phyloP scores from a whole-genome alignment of 2,329 filamentous ascomycete genomes.

The Ophiognomonia clavigignenti-juglandacearum region DNA sequence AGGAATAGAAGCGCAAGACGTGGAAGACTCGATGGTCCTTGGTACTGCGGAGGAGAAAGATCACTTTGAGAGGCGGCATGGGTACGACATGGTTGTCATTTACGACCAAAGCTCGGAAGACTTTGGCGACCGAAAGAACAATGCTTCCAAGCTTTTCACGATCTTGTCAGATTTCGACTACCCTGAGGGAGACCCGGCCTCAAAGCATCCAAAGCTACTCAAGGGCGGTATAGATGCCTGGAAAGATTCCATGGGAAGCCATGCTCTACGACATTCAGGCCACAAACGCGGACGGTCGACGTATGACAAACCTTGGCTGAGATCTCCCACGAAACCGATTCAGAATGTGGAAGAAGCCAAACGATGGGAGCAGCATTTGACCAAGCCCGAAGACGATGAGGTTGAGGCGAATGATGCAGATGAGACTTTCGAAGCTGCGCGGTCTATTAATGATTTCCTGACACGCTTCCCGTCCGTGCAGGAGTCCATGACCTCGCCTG shows the following conservation, averaged over 20 bases:
- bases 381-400: conserved; percentile 10
- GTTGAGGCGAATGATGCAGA: conserved; percentile 1
- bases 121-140: conserved; percentile 41
- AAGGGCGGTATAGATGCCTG: conserved; percentile 82
- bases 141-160: conserved; percentile 69
- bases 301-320: conserved; percentile 29
- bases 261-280: conserved; percentile 48
- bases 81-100: conserved; percentile 84
- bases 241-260: conserved; percentile 72
- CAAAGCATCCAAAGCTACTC: conserved; percentile 67
- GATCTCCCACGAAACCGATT: conserved; percentile 59
- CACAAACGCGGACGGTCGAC: conserved; percentile 13
- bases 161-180: conserved; percentile 82
- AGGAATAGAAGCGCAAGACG: conserved; percentile 57
- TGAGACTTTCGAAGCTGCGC: conserved; percentile 5
- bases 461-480: conserved; percentile 70
- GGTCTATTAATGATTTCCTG: conserved; percentile 58
- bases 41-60: conserved; percentile 69
- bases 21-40: conserved; percentile 65
- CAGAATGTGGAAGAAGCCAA: conserved; percentile 71
- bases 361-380: conserved; percentile 71
- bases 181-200: conserved; percentile 24
- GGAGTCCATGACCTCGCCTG: conserved; percentile 53
- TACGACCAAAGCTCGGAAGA: conserved; percentile 69
- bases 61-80: conserved; percentile 66